phyloP scores from a whole-genome alignment of 177 flowering plant species.

The Vitis hybrid region DNA sequence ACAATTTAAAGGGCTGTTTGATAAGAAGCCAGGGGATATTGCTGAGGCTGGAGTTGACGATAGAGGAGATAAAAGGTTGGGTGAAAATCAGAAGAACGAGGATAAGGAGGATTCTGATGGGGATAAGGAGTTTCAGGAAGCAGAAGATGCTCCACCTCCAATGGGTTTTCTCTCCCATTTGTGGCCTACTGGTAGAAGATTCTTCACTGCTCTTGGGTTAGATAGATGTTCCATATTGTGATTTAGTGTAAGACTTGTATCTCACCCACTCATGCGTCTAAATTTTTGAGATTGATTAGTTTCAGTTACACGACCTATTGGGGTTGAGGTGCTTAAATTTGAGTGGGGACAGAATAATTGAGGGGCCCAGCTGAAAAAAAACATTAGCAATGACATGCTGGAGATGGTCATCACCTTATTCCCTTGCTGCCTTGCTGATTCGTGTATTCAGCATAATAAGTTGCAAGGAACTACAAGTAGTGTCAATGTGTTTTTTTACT shows the following conservation, averaged over 20 bases:
- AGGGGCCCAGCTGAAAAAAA: no score
- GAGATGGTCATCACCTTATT: no score
- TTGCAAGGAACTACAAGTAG: no score
- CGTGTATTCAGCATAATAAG: no score
- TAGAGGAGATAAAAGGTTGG: slow-evolving; percentile 20
- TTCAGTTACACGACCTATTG: no score
- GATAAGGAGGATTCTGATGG: slow-evolving; percentile 24
- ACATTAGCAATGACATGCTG: no score
- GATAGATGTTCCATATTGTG: slow-evolving; percentile 63
- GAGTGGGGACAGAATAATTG: no score
- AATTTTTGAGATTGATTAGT: no score
- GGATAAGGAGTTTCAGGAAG: slow-evolving; percentile 30
- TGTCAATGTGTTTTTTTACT: no score
- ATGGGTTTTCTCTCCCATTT: slow-evolving; percentile 43
- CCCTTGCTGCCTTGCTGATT: no score
- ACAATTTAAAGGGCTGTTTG: slow-evolving; percentile 95
- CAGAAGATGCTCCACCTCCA: slow-evolving; percentile 31
- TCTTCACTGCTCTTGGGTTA: slow-evolving; percentile 58
- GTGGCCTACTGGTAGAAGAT: slow-evolving; percentile 64
- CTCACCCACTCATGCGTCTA: no score
- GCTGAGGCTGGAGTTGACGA: slow-evolving; percentile 49
- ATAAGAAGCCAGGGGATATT: slow-evolving; percentile 98
- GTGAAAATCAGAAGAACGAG: slow-evolving; percentile 21
- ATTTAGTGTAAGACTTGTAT: slow-evolving; percentile 4
- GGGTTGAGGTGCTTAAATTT: no score